Base-by-base conservation (phyloP, 495 filamentous ascomycete species). In the Immersiella caudata region DNA sequence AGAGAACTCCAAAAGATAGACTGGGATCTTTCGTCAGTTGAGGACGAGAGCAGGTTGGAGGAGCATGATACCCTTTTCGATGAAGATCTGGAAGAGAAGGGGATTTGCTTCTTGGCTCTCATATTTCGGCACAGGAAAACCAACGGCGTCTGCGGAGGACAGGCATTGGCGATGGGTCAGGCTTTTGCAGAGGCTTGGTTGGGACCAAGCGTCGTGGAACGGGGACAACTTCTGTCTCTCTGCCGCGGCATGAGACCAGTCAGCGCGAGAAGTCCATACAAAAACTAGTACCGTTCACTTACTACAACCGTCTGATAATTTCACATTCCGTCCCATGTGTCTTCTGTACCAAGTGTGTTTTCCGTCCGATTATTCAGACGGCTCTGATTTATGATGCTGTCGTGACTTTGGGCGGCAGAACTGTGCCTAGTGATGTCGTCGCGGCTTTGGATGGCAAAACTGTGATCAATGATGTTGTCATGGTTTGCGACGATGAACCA, bases 21-120 rank as follows among this genome's bases (percentile, higher is more conserved):
- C 79, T 76, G 75, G 78, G 73, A 76, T 81, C 68, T 73, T 80
- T 78, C 79, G 81, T 74, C 75, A 78, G 76, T 78, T 76, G 74
- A 74, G 68, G 73, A 73, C 56, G 65, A 68, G 67, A 67, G 66
- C 62, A 68, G 55, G 64, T 60, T 64, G 67, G 76, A 70, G 72
- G 72, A 79, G 77, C 74, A 78, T 74, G 77, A 76, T 76, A 76
- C 75, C 75, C 76, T 74, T 82, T 78, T 75, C 66, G 69, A 36
- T 60, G 62, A 70, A 55, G 62, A 65, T n/a, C 26, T 52, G 66
- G 63, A 52, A 62, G 61, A 71, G 65, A 67, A 69, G 62, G 67
- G 68, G 71, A 69, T 54, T 67, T 73, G 67, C 67, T 75, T 74
- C 68, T 63, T 66, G 36, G 69, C 63, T 75, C 71, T 73, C 69